Base-by-base conservation (phyloP, 2,329 filamentous ascomycete genomes). In the Ascochyta viciae-villosae region DNA sequence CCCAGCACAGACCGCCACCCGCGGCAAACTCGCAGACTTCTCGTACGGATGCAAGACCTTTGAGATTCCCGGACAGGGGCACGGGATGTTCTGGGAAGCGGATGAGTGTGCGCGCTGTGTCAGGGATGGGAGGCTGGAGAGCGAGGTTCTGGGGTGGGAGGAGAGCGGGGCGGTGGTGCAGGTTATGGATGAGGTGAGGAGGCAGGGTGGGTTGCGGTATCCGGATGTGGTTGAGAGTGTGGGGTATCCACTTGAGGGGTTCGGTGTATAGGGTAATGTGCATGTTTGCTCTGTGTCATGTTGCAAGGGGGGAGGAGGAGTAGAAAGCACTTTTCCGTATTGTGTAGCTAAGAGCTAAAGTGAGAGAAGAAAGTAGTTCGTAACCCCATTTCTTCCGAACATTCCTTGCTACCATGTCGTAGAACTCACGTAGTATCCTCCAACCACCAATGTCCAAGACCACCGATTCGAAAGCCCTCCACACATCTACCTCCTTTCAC, bases 81-180 rank as follows among this genome's bases (percentile, higher is more conserved):
- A 91, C 63, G 91, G 91, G 48, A 94, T 95, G 90, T 94, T 91
- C 77, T 93, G 88, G 88, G 89, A 93, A 73, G 90, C 90, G 4
- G 90, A 92, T 74, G 90, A 91, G 79, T 89, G 85, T 61, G 90
- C 88, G 90, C 88, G 68, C 67, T 96, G 61, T 82, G 87, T 50
- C 89, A 93, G 74, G 89, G 91, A 34, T 86, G 86, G 77, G 82
- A 87, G 68, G 50, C 12, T 58, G 24, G 87, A 96, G 80, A 92
- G 91, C 71, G 82, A 83, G 54, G 66, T 65, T 16, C 67, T 72
- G 42, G 83, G 82, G 15, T 78, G 94, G 77, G 85, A 87, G 41
- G 92, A 96, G 82, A 93, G 88, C 70, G 81, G 94, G 51, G 83
- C 86, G 40, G 90, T 96, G 57, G 96, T 96, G 91, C 87, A 92